Base-by-base conservation (phyloP, 768 basidiomycete genomes). In the Leucocoprinus birnbaumii region DNA sequence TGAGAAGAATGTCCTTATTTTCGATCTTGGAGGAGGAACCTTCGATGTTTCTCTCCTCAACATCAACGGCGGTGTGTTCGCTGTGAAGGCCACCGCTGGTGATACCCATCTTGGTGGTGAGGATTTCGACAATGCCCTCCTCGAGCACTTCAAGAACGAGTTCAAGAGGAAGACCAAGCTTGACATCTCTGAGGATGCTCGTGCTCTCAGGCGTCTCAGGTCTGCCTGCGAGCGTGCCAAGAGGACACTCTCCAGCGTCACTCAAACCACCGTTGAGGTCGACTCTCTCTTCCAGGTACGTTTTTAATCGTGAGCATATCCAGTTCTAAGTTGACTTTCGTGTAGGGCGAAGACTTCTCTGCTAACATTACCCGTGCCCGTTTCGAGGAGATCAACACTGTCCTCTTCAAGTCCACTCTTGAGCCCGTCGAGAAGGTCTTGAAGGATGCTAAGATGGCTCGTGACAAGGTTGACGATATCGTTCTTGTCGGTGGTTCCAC, bases 101-200 rank as follows among this genome's bases (percentile, higher is more conserved):
- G 95, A 98, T 74, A 99, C 97, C 63, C 97, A 98, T 76, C 80
- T 98, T 72, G 97, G 96, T 79, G 97, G 97, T 78, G 97, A 99
- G 78, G 97, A 98, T 73, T 99, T 99, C 68, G 97, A 99, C 77
- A 99, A 99, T 77, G 85, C 92, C 69, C 86, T 99, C 61, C 76
- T 98, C 59, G 94, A 99, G 51, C 91, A 95, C 83, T 98, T 99
- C 90, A 96, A 96, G 85, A 90, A 89, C 72, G 97, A 99, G 79
- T 99, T 99, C 87, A 92, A 96, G 84, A 82, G 83, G 65, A 98
- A 98, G 83, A 85, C 88, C 67, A 96, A 98, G 79, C 85, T 87
- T 68, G 97, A 99, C 72, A 94, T 99, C 73, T 93, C 93, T 38
- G 92, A 91, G 46, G 96, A 99, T 77, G 80, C 97, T 58, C 94